Evolutionary conservation across 192 early-diverging fungal genomes (phyloP).

Genomic region (Martensiomyces pterosporus): DNA sequence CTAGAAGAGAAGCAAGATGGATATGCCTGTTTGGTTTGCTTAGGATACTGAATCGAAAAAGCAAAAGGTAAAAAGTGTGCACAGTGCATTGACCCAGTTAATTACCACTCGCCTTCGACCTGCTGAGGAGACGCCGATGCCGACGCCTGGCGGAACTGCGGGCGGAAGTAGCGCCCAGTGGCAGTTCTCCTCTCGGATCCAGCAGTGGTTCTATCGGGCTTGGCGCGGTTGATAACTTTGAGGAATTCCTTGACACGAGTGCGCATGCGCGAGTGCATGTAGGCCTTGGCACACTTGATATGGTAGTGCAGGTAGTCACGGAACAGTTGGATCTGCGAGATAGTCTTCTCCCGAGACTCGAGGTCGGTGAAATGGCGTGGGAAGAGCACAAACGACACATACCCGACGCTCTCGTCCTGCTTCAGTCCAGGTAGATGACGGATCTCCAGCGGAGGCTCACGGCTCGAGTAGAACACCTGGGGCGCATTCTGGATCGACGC

Average conservation of each 20-base stretch:
- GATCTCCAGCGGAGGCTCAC: slow-evolving; percentile 94
- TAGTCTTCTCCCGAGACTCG: slow-evolving; percentile 79
- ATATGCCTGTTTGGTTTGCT: too few species aligned
- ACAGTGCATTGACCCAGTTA: background rate
- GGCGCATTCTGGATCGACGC: slow-evolving; percentile 90
- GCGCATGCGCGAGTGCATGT: slow-evolving; percentile 98
- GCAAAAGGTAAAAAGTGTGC: background rate
- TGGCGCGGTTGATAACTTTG: slow-evolving; percentile 98
- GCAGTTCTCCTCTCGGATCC: slow-evolving; percentile 72
- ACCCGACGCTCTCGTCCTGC: slow-evolving; percentile 85
- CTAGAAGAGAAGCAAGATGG: too few species aligned
- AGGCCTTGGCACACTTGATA: slow-evolving; percentile 98
- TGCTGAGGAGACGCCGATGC: slow-evolving; percentile 23
- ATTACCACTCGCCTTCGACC: slow-evolving; percentile 34
- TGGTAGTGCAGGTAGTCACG: slow-evolving; percentile 99
- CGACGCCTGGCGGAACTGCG: slow-evolving; percentile 46
- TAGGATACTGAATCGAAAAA: background rate
- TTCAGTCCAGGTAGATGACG: slow-evolving; percentile 64
- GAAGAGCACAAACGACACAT: slow-evolving; percentile 97
- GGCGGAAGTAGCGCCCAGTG: slow-evolving; percentile 51
- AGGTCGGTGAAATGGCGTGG: slow-evolving; percentile 78
- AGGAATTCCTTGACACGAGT: slow-evolving; percentile 92
- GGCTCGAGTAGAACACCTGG: slow-evolving; percentile 86
- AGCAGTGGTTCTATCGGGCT: slow-evolving; percentile 72
- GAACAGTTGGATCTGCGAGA: slow-evolving; percentile 96